A percentile compares a stretch with the other conserved stretches of the same genome.
phyloP scores from a whole-genome alignment of 805 yeast species.

The Candida boidinii region DNA sequence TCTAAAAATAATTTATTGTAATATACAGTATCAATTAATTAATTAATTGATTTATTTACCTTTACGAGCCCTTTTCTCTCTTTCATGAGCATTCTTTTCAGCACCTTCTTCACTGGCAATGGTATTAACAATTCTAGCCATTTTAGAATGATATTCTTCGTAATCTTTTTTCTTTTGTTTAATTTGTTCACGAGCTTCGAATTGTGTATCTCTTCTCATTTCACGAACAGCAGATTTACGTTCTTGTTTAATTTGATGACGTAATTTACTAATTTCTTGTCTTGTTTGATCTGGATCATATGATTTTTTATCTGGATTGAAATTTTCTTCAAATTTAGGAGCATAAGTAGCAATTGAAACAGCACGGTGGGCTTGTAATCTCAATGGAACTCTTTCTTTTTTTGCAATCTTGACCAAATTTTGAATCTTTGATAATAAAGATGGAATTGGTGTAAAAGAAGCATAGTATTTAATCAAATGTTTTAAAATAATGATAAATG shows the following conservation, averaged over 20 bases:
- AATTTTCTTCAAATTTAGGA: conserved; percentile 93
- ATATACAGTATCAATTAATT: too few relatives aligned
- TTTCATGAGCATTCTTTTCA: conserved; percentile 85
- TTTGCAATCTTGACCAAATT: conserved; percentile 40
- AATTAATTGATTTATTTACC: too few relatives aligned
- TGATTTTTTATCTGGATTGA: conserved; percentile 90
- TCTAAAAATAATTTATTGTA: too few relatives aligned
- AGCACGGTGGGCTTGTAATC: conserved; percentile 77
- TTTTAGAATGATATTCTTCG: conserved; percentile 77
- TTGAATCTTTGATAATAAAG: conserved; percentile 33
- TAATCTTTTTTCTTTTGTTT: conserved; percentile 67
- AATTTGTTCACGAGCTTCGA: conserved; percentile 80
- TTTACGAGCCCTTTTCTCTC: conserved; percentile 68
- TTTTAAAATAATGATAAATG: conserved; percentile 36
- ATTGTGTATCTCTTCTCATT: conserved; percentile 79
- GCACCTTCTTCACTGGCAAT: conserved; percentile 93
- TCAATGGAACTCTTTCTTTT: conserved; percentile 57
- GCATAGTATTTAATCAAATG: conserved; percentile 29
- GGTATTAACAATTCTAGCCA: conserved; percentile 78
- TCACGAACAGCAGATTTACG: conserved; percentile 83
- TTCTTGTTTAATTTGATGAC: conserved; percentile 84
- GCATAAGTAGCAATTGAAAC: conserved; percentile 76
- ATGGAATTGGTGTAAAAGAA: conserved; percentile 23
- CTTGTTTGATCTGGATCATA: conserved; percentile 77
- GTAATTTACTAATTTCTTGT: conserved; percentile 76